Base-by-base conservation (phyloP, 164 flowering plant genomes). In the Paratinospora sagittata region DNA sequence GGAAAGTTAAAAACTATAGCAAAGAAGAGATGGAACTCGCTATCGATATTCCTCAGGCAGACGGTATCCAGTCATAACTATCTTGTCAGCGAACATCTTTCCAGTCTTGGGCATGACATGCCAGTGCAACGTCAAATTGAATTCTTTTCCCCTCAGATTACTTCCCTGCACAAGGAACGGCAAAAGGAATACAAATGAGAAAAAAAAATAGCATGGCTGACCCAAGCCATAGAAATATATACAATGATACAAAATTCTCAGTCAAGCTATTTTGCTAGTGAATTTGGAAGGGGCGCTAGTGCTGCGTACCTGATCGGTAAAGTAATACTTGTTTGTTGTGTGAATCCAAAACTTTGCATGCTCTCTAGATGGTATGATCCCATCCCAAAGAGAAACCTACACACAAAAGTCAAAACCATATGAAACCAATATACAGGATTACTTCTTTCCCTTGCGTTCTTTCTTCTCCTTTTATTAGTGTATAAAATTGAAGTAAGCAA, bases 71-170 rank as follows among this genome's bases (percentile, higher is more conserved):
- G 88, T 73, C 96, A 87, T 82, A 68, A 88, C 87, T 45, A 91
- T 77, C 78, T 91, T 94, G 83, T 90, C 89, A 6, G 90, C 90
- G 75, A 86, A 85, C 97, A 94, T 94, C 85, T 88, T 94, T 39
- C 98, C 98, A 9, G 97, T 90, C 86, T 90, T 94, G 68, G 98
- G 98, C 98, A 93, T 93, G 66, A 93, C 94, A 74, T 91, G 98
- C 97, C 98, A 91, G 64, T 90, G 97, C 78, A 93, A 65, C 3
- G 98, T 89, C 81, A 93, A 71, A 82, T 91, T 91, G 82, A 84
- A 89, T 14, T 82, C 85, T 80, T 82, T 91, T 8, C 97, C 97
- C 3, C 87, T 84, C 21, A 90, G 93, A 75, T 86, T 87, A 84
- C 84, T 83, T 81, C 96, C 97, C 97, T 92, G 57, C 67, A 81